Percentiles rank a stretch among this genome's conserved stretches.
Evolutionary conservation across 345 rosid genomes (phyloP).

Genomic region (Erysimum cheiranthoides): DNA sequence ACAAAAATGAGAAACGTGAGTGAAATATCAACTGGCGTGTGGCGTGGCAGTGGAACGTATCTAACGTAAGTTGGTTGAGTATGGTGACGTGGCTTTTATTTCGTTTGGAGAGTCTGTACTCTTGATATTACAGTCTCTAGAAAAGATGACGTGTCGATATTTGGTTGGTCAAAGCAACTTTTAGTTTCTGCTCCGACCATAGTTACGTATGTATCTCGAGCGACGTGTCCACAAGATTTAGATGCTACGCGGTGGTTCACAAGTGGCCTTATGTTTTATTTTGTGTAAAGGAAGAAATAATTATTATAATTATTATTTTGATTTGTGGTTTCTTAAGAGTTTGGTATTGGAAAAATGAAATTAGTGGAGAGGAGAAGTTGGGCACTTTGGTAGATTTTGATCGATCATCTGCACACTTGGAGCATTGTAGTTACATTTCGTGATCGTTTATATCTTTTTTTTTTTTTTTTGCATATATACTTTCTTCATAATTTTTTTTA

Average conservation of each 20-base stretch:
- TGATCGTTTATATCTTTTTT: slow-evolving; percentile 13
- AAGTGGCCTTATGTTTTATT: slow-evolving; percentile 12
- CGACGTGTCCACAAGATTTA: slow-evolving; percentile 36
- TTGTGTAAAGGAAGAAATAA: slow-evolving; percentile 8
- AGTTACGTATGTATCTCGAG: slow-evolving; percentile 37
- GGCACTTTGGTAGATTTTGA: slow-evolving; percentile 40
- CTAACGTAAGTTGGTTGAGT: slow-evolving; percentile 40
- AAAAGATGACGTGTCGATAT: slow-evolving; percentile 27
- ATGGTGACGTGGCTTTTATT: slow-evolving; percentile 31
- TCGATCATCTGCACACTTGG: slow-evolving; percentile 39
- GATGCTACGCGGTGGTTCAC: slow-evolving; percentile 26
- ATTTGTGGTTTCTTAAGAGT: slow-evolving; percentile 41
- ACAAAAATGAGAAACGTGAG: slow-evolving; percentile 38
- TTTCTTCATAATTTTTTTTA: slow-evolving; percentile 2
- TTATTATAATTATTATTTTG: background rate
- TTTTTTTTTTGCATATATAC: background rate
- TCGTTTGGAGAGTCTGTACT: slow-evolving; percentile 32
- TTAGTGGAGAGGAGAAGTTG: slow-evolving; percentile 39
- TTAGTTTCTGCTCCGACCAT: slow-evolving; percentile 39
- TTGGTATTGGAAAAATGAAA: slow-evolving; percentile 32
- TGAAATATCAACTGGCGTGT: slow-evolving; percentile 28
- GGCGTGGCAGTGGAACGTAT: slow-evolving; percentile 45
- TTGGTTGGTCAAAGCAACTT: slow-evolving; percentile 22
- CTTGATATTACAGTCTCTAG: slow-evolving; percentile 37
- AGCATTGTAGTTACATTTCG: slow-evolving; percentile 34